Evolutionary conservation across 768 basidiomycete genomes (phyloP), one percentile per base, ranked within the genome.

Genomic region (Sistotremastrum niveocremeum): DNA sequence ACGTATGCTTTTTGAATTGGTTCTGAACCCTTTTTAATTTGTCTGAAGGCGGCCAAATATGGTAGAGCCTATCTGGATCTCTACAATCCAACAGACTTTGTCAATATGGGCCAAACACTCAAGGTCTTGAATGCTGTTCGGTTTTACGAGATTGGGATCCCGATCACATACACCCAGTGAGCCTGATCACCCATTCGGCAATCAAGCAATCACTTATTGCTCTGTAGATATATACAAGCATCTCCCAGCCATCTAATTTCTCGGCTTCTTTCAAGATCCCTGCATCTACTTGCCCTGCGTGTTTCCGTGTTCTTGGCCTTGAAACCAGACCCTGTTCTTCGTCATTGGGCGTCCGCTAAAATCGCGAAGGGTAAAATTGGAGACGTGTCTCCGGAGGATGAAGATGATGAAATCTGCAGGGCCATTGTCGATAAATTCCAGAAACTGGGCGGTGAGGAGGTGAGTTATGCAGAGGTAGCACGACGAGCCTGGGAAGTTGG

Each of bases 281-380:
- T 90, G 49, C 93, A 99, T 57, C 75, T 97, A 1, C 79, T 98
- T 39, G 90, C 94, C 6, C 76, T 98, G 11, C 80, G 91, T 29
- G 81, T 98, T 51, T 91, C 93, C 2, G 71, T 77, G 1, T 90
- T 80, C 63, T 73, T 98, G 32, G 73, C 75, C 10, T 69, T 98
- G 39, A 83, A 85, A 44, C 84, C 90, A 1, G 84, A 91, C 51
- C 73, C 77, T 0, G 90, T 98, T 1, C 67, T 99, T 37, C 86
- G 81, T 51, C 94, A 98, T 57, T 99, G 95, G 95, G 95, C 95
- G 1, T 81, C 79, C 49, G 83, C 88, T 1, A 94, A 95, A 62
- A 95, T 99, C 47, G 61, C 77, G 41, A 76, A 74, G 10, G 79
- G 87, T 7, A 77, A 77, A 50, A 68, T 81, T 0, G 68, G 76